Percentiles rank a stretch among this genome's conserved stretches.
phyloP scores from a whole-genome alignment of 306 rosid species.

The Trifolium fragiferum region DNA sequence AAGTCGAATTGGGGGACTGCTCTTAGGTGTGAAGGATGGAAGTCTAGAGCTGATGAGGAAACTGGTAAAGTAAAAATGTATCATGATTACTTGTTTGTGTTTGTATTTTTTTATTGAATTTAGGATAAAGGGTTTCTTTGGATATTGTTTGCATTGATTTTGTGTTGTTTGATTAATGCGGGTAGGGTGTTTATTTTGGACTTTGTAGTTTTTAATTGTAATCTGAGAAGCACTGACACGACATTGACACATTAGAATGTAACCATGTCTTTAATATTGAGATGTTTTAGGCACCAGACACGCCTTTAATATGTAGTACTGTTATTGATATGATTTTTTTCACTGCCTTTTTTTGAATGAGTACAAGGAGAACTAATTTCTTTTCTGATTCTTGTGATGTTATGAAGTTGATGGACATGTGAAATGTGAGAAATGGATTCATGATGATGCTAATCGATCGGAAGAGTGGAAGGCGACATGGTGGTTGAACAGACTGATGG shows the following conservation, averaged over 20 bases:
- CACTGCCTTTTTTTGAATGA: not conserved
- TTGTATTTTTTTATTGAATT: no score
- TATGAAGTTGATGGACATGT: conserved; percentile 87
- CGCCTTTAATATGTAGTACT: no score
- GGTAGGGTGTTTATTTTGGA: no score
- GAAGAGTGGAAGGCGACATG: conserved; percentile 88
- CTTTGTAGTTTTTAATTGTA: conserved; percentile 13
- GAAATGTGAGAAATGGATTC: conserved; percentile 98
- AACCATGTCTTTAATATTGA: no score
- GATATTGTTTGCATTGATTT: not conserved
- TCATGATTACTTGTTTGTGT: conserved; percentile 24
- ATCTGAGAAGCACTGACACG: no score
- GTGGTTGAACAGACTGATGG: conserved; percentile 94
- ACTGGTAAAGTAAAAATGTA: conserved; percentile 59
- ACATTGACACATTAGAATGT: no score
- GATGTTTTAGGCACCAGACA: no score
- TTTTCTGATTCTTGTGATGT: conserved; percentile 49
- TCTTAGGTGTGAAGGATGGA: conserved; percentile 90
- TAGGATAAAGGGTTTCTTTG: conserved; percentile 15
- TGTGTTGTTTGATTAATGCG: no score
- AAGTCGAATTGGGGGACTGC: conserved; percentile 95
- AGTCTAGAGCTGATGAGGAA: conserved; percentile 81
- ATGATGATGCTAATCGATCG: conserved; percentile 65
- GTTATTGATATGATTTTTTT: not conserved
- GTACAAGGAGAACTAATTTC: conserved; percentile 1